phyloP scores from a whole-genome alignment of 768 basidiomycete species.

The Gyrodon lividus region DNA sequence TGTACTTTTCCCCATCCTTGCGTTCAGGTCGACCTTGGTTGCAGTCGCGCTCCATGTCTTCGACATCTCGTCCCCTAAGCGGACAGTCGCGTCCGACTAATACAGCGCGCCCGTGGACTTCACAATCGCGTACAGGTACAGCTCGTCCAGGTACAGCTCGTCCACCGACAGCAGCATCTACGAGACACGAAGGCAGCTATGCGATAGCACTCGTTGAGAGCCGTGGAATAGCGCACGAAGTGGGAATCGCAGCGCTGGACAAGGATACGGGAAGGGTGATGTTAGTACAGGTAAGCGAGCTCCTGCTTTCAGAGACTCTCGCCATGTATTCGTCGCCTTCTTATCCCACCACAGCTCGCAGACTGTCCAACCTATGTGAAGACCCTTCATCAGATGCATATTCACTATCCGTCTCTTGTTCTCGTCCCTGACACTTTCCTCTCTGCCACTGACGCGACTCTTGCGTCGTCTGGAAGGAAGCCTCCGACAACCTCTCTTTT shows the following conservation, averaged over 20 bases:
- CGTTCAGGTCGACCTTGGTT: too few relatives aligned
- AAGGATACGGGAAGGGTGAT: conserved; percentile 72
- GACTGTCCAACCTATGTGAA: conserved; percentile 90
- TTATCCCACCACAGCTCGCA: conserved; percentile 50
- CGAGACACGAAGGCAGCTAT: conserved; percentile 57
- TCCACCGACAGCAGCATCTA: conserved; percentile 64
- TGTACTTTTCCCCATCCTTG: too few relatives aligned
- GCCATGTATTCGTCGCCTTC: background rate
- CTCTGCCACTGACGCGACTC: conserved; percentile 50
- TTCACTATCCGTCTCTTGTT: conserved; percentile 68
- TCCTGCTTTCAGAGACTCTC: background rate
- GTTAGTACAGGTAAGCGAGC: conserved; percentile 66
- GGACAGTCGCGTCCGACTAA: conserved; percentile 14
- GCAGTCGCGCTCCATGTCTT: conserved; percentile 5
- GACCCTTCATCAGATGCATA: conserved; percentile 80
- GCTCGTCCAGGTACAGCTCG: conserved; percentile 41
- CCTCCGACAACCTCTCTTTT: conserved; percentile 54
- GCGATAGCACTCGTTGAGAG: conserved; percentile 74
- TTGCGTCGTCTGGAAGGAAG: conserved; percentile 44
- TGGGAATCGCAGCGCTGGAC: conserved; percentile 87
- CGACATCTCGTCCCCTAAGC: conserved; percentile 16
- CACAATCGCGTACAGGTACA: conserved; percentile 53
- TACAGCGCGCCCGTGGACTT: conserved; percentile 49
- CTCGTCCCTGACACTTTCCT: conserved; percentile 84
- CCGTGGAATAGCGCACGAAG: conserved; percentile 74